These are phyloP conservation scores for Xanthoconium purpureum DNA, from an alignment of 768 basidiomycete genomes.

Conservation along the genomic window DNA sequence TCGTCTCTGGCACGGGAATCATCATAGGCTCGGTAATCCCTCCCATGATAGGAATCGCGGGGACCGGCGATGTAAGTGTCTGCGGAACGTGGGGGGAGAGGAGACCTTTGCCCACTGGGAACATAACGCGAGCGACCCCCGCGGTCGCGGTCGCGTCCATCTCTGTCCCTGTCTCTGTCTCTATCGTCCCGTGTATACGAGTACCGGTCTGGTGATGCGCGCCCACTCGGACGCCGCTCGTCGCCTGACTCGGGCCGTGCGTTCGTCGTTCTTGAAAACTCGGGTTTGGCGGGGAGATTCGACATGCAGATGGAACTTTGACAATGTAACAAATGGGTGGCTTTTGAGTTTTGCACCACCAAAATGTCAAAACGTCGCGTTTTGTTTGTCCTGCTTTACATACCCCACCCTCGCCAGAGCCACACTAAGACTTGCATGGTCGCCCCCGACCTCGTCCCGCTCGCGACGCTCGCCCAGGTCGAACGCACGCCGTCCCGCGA, in stretches of 20 bases:
- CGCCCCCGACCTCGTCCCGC: constrained; percentile 59
- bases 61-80: constrained; percentile 16
- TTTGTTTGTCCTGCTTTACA: constrained; percentile 25
- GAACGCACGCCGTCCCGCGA: constrained; percentile 73
- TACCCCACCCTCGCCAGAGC: not conserved
- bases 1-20: constrained; percentile 21
- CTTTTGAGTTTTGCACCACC: too few species aligned
- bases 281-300: constrained; percentile 32
- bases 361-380: too few species aligned
- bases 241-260: constrained; percentile 21
- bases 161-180: constrained; percentile 24
- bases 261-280: constrained; percentile 21
- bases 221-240: constrained; percentile 21
- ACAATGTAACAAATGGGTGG: not conserved
- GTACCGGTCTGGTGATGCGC: constrained; percentile 26
- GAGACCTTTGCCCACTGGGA: constrained; percentile 15
- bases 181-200: constrained; percentile 24
- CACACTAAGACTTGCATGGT: constrained; percentile 39
- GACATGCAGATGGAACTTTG: constrained; percentile 14
- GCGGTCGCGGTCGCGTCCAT: constrained; percentile 22
- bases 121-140: constrained; percentile 15
- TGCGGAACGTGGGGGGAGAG: constrained; percentile 10
- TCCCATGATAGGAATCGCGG: constrained; percentile 18
- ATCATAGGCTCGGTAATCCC: constrained; percentile 22
- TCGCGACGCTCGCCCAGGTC: constrained; percentile 80